Conservation (phyloP, 2,329 filamentous ascomycete species). For the Trichophyton simii region DNA sequence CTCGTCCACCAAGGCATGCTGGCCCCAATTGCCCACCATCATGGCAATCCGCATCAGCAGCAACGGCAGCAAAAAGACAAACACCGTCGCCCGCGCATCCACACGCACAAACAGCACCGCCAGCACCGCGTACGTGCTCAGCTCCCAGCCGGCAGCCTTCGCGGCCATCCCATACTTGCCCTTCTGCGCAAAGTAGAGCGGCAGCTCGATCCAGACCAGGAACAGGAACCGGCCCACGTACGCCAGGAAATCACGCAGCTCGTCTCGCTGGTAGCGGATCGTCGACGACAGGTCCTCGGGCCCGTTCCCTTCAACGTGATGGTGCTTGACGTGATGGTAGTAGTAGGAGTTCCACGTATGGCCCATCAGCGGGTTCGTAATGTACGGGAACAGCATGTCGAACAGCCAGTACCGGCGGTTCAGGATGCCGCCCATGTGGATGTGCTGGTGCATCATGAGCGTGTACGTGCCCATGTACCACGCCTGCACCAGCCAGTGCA, state of each 20-base stretch:
- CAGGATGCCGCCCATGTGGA: constrained; percentile 61
- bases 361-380: constrained; percentile 63
- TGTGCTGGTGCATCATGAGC: constrained; percentile 74
- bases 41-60: constrained; percentile 54
- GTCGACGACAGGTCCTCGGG: constrained; percentile 65
- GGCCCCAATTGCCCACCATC: constrained; percentile 77
- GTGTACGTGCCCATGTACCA: constrained; percentile 65
- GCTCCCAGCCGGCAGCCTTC: constrained; percentile 50
- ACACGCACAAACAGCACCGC: constrained; percentile 40
- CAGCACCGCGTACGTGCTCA: constrained; percentile 40
- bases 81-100: constrained; percentile 47
- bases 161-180: constrained; percentile 43
- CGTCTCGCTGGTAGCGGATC: constrained; percentile 62
- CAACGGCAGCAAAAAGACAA: constrained; percentile 56
- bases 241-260: constrained; percentile 50
- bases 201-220: constrained; percentile 62
- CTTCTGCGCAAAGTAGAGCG: constrained; percentile 57
- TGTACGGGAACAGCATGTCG: constrained; percentile 57
- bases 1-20: constrained; percentile 69
- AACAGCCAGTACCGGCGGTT: constrained; percentile 42
- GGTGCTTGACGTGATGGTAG: constrained; percentile 77
- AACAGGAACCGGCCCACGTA: constrained; percentile 65
- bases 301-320: constrained; percentile 71
- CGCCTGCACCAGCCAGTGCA: constrained; percentile 53
- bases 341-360: constrained; percentile 79